Evolutionary conservation across 495 filamentous ascomycete genomes (phyloP).

Genomic region (Talaromyces nanjingensis): DNA sequence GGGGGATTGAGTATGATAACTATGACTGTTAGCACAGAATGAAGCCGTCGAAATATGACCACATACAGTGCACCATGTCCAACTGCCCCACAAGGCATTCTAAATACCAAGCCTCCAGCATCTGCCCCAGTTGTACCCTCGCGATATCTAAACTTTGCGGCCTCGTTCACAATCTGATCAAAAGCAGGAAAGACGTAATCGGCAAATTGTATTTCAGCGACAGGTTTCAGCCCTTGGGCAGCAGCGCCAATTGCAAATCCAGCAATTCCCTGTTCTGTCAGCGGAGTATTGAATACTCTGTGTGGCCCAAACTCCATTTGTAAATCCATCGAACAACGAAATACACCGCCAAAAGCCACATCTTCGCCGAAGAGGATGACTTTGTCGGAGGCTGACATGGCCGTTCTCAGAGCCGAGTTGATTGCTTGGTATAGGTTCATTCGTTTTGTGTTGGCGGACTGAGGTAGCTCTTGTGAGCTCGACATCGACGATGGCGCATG

Average conservation of each 20-base stretch:
- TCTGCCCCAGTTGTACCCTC: slow-evolving; percentile 65
- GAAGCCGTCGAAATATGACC: background rate
- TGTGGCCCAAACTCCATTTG: slow-evolving; percentile 79
- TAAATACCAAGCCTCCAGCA: slow-evolving; percentile 73
- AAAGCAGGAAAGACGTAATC: slow-evolving; percentile 97
- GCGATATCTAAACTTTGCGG: slow-evolving; percentile 85
- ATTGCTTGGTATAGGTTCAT: slow-evolving; percentile 91
- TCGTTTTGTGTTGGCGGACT: slow-evolving; percentile 63
- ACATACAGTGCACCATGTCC: slow-evolving; percentile 87
- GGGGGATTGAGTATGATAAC: slow-evolving; percentile 90
- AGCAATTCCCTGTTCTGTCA: slow-evolving; percentile 90
- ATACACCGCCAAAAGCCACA: slow-evolving; percentile 94
- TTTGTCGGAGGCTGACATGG: slow-evolving; percentile 75
- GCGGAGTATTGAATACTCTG: slow-evolving; percentile 92
- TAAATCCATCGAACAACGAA: slow-evolving; percentile 89
- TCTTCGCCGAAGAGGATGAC: slow-evolving; percentile 95
- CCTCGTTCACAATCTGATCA: slow-evolving; percentile 96
- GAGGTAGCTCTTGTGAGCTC: slow-evolving; percentile 56
- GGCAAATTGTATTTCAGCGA: slow-evolving; percentile 97
- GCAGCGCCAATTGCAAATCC: slow-evolving; percentile 90
- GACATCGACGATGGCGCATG: slow-evolving; percentile 67
- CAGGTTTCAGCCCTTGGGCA: slow-evolving; percentile 83
- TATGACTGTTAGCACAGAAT: slow-evolving; percentile 18
- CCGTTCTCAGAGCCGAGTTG: slow-evolving; percentile 77
- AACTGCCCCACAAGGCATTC: slow-evolving; percentile 92